Evolutionary conservation across 371 early-diverging fungal genomes (phyloP), one percentile per base, ranked within the genome.

Genomic region (Mucor velutinosus): DNA sequence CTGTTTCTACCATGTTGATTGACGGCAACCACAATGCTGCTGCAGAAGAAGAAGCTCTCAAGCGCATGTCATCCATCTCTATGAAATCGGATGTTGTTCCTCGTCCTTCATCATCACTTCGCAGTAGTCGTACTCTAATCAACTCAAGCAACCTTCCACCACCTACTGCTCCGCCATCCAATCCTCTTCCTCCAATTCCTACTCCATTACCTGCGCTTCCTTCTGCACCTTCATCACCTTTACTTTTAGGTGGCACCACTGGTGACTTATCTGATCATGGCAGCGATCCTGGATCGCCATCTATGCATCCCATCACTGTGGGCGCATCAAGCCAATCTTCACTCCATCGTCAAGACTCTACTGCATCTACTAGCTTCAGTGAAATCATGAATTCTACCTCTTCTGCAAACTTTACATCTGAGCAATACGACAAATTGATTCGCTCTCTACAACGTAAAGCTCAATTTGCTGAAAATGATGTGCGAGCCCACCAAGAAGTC

Each of bases 101-200:
- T 57, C 68, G 69, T 19, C 64, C 70, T 47, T 37, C 66, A 12
- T 66, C 67, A 19, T 67, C 70, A 29, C 58, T 76, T 7, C 58
- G 66, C 41, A 67, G 66, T 47, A 69, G 63, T 55, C 71, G 63
- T 49, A 59, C 53, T 1, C 23, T 58, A 8, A 58, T 47, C 10
- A 55, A 10, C 25, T 64, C 65, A 7, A 37, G 8, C 19, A 57
- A 11, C 39, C 59, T 77, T 12, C 82, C 82, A 17, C 82, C 82
- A 53, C 79, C 78, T 10, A 67, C 78, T n/a, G 81, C 84, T 12
- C 84, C 84, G 17, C 84, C 84, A 0, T 78, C 80, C 3, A 80
- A 80, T 56, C 82, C 81, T 30, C 68, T 84, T 35, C 84, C 84
- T n/a, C 84, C 84, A 7, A 72, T 81, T 23, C 84, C 84, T n/a